phyloP scores from a whole-genome alignment of 2,329 filamentous ascomycete genomes.

The Xylariaceae sp. region DNA sequence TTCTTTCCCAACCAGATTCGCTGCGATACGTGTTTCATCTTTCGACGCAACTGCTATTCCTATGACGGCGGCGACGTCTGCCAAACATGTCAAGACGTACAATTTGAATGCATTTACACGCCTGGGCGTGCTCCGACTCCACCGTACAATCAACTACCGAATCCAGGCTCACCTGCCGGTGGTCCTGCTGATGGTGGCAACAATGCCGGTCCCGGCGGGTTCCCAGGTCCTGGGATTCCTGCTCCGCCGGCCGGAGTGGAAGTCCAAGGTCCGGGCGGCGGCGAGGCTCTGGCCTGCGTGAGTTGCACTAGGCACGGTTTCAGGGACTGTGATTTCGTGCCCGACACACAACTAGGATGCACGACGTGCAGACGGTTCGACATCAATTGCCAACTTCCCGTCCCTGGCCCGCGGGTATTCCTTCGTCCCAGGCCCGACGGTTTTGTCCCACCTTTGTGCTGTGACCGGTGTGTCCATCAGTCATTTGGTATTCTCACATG shows the following conservation, averaged over 20 bases:
- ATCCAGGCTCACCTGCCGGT: too few relatives aligned
- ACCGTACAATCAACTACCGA: too few relatives aligned
- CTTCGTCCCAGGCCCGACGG: conserved; percentile 1
- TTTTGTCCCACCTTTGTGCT: too few relatives aligned
- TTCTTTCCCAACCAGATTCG: not conserved
- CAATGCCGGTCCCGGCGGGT: too few relatives aligned
- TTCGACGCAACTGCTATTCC: not conserved
- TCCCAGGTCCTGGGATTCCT: too few relatives aligned
- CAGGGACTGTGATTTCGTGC: not conserved
- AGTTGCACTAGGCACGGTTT: not conserved
- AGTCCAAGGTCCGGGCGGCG: too few relatives aligned
- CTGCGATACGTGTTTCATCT: conserved; percentile 1
- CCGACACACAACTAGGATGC: not conserved
- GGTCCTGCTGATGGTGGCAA: too few relatives aligned
- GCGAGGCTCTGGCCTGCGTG: not conserved
- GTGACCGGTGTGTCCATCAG: too few relatives aligned
- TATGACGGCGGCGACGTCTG: not conserved
- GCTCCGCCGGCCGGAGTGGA: too few relatives aligned
- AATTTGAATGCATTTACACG: not conserved
- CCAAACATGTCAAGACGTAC: too few relatives aligned
- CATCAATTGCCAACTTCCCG: not conserved
- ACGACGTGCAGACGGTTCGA: not conserved
- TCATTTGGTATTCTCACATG: not conserved
- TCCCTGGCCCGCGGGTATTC: too few relatives aligned
- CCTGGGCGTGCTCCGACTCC: not conserved